Conservation (phyloP, 176 grass and related monocot species). For the Secale cereale region DNA sequence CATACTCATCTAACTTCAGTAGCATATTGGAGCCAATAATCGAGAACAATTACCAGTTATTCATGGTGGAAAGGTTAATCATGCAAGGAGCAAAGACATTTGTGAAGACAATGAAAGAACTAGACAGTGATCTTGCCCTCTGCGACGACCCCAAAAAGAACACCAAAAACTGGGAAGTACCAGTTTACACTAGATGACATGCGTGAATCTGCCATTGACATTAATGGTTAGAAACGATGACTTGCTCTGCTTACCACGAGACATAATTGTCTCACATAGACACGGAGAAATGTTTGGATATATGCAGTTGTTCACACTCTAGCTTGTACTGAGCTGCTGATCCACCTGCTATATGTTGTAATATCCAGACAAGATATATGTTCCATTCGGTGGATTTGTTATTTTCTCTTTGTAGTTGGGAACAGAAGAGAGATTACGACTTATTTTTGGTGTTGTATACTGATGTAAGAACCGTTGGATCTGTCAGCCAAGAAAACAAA, state of each 20-base stretch:
- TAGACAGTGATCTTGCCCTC: constrained; percentile 72
- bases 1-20: constrained; percentile 83
- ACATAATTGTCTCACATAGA: constrained; percentile 22
- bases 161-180: constrained; percentile 74
- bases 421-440: neutral
- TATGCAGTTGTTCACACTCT: neutral
- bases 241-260: neutral
- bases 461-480: neutral
- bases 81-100: constrained; percentile 75
- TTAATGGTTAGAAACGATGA: neutral
- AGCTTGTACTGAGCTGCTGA: constrained; percentile 15
- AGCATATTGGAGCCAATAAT: constrained; percentile 65
- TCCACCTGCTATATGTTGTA: constrained; percentile 15
- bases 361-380: neutral
- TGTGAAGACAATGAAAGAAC: constrained; percentile 94
- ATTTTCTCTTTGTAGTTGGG: neutral
- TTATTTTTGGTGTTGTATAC: neutral
- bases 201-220: neutral
- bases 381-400: neutral
- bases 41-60: constrained; percentile 85
- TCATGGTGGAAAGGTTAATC: constrained; percentile 93
- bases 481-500: neutral
- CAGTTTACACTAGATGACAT: constrained; percentile 56
- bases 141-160: constrained; percentile 89
- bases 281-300: neutral